Percentiles rank a stretch among this genome's conserved stretches.
Evolutionary conservation across 345 rosid genomes (phyloP).

Genomic region (Pistacia atlantica): DNA sequence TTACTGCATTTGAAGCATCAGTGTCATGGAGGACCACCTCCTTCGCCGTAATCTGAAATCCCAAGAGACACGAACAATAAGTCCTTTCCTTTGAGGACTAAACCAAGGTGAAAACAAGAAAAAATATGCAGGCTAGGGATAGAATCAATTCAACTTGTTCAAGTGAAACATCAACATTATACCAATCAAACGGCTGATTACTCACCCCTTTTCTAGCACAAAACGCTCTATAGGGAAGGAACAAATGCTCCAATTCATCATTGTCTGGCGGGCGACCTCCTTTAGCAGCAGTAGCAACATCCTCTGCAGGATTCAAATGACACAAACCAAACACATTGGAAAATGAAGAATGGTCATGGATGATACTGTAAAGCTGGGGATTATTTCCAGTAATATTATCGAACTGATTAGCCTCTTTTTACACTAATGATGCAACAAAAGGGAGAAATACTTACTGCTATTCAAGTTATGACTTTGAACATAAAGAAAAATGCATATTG

Average conservation of each 20-base stretch:
- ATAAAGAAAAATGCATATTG: slow-evolving; percentile 43
- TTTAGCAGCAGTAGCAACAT: slow-evolving; percentile 23
- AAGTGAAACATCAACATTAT: neutral
- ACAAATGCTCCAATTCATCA: slow-evolving; percentile 52
- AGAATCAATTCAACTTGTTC: neutral
- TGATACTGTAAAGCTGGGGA: no score
- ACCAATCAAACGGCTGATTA: neutral
- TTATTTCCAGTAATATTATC: no score
- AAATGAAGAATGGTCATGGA: neutral
- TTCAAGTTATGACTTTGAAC: slow-evolving; percentile 33
- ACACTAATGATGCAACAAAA: no score
- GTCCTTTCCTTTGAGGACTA: neutral
- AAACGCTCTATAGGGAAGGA: slow-evolving; percentile 68
- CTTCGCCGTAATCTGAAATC: slow-evolving; percentile 48
- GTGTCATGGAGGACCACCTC: slow-evolving; percentile 63
- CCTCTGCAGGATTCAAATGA: slow-evolving; percentile 27
- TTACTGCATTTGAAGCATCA: slow-evolving; percentile 59
- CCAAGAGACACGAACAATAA: neutral
- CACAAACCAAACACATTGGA: neutral
- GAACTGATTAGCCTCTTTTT: no score
- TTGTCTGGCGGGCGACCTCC: slow-evolving; percentile 50
- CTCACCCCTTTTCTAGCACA: slow-evolving; percentile 81
- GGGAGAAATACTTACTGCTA: slow-evolving; percentile 26
- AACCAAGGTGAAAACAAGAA: neutral
- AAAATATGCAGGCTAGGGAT: neutral